These are phyloP conservation scores for Naganishia cerealis DNA, from an alignment of 1,284 basidiomycete genomes.

Conservation along the genomic window DNA sequence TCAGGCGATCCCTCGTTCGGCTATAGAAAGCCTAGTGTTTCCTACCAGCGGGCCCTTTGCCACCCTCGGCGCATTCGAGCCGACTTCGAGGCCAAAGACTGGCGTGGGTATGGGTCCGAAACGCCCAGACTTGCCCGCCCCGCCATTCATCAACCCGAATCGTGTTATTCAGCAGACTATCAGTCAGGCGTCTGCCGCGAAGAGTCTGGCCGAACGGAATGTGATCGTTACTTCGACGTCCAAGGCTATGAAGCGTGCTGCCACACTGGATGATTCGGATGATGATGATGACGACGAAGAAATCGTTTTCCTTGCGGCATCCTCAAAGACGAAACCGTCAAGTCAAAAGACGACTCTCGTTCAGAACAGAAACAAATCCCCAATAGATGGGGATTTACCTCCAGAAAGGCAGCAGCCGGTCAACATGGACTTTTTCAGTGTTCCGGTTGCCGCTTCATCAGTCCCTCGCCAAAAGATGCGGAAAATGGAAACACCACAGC, in stretches of 20 bases:
- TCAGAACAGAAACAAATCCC: background rate
- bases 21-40: conserved; percentile 18
- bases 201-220: background rate
- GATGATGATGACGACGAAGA: conserved; percentile 21
- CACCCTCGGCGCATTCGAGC: conserved; percentile 22
- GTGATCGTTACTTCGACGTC: background rate
- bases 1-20: background rate
- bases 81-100: conserved; percentile 3
- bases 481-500: background rate
- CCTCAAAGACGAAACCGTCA: background rate
- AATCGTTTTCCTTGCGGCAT: conserved; percentile 10
- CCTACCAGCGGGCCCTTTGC: conserved; percentile 25
- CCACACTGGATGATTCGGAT: background rate
- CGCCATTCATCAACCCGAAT: conserved; percentile 10
- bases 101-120: background rate
- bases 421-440: conserved; percentile 27
- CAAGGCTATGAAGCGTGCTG: background rate
- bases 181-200: background rate
- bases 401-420: conserved; percentile 5
- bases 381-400: background rate
- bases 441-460: conserved; percentile 3
- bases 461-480: conserved; percentile 2
- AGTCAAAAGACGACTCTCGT: background rate
- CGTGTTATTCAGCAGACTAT: conserved; percentile 6
- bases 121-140: conserved; percentile 1